These are phyloP conservation scores for Phytomonas francai DNA, from an alignment of 208 protist species.

Conservation along the genomic window DNA sequence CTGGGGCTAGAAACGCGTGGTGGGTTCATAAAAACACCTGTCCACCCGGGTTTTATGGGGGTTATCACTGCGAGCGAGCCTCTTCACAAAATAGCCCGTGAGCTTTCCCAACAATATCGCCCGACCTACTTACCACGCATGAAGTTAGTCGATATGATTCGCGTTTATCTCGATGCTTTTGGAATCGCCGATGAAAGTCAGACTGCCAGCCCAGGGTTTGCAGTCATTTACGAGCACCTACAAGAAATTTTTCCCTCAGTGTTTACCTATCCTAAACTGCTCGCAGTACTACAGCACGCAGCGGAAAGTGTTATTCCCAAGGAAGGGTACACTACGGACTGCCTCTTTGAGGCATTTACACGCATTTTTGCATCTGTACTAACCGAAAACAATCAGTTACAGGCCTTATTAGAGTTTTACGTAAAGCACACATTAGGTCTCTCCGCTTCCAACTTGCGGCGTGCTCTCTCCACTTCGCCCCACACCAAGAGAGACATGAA, in stretches of 20 bases:
- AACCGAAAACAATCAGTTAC: background rate
- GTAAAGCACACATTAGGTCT: constrained; percentile 18
- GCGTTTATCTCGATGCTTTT: constrained; percentile 34
- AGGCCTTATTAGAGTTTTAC: constrained; percentile 1
- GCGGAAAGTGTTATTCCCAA: background rate
- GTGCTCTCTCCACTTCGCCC: constrained; percentile 25
- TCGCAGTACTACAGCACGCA: constrained; percentile 30
- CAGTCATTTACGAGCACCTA: constrained; percentile 50
- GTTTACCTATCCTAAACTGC: constrained; percentile 42
- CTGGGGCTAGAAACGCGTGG: constrained; percentile 28
- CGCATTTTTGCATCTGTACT: constrained; percentile 2
- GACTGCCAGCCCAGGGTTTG: constrained; percentile 18
- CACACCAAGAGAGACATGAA: constrained; percentile 7
- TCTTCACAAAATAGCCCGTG: constrained; percentile 19
- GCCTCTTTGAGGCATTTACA: constrained; percentile 2
- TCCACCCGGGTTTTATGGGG: constrained; percentile 27
- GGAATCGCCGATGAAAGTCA: constrained; percentile 22
- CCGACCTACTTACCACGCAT: constrained; percentile 32
- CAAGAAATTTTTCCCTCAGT: constrained; percentile 25
- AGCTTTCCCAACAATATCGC: constrained; percentile 30
- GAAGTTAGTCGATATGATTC: constrained; percentile 26
- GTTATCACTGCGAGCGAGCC: constrained; percentile 22
- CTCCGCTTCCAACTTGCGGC: constrained; percentile 14
- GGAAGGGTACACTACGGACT: background rate
- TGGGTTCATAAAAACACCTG: constrained; percentile 11